These are phyloP conservation scores for Paratinospora sagittata DNA, from an alignment of 164 flowering plant species.

Conservation along the genomic window DNA sequence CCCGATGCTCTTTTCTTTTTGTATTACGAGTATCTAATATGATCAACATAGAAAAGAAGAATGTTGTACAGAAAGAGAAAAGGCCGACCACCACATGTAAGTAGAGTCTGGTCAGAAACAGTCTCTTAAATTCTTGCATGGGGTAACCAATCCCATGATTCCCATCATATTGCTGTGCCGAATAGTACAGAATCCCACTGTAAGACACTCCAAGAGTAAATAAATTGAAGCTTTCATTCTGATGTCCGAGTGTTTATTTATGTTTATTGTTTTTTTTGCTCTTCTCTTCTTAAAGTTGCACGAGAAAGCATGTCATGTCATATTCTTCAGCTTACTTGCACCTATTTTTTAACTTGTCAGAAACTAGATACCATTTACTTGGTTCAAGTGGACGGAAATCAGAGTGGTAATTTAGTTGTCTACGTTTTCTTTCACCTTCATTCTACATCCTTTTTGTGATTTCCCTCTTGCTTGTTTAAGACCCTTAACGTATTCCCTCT, in stretches of 20 bases:
- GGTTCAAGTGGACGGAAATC: neutral
- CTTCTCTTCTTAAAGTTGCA: neutral
- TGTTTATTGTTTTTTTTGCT: neutral
- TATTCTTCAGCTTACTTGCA: too few species aligned
- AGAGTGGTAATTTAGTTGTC: neutral
- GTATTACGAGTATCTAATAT: conserved; percentile 62
- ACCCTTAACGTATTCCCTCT: too few species aligned
- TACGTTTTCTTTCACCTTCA: too few species aligned
- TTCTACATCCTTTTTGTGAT: too few species aligned
- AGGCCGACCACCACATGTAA: conserved; percentile 41
- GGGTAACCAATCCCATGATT: conserved; percentile 9
- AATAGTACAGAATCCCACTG: conserved; percentile 5
- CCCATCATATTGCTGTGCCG: conserved; percentile 10
- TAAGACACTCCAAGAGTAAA: conserved; percentile 9
- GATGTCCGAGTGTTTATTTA: neutral
- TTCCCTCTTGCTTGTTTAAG: too few species aligned
- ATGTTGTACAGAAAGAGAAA: conserved; percentile 36
- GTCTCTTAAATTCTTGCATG: conserved; percentile 22
- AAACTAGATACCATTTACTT: too few species aligned
- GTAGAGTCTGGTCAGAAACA: conserved; percentile 48
- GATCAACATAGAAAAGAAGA: conserved; percentile 24
- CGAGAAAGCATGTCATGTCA: neutral
- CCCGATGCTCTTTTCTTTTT: conserved; percentile 59
- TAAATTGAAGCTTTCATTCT: conserved; percentile 7
- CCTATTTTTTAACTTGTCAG: too few species aligned